Evolutionary conservation across 352 stramenopile genomes (phyloP), one percentile per base, ranked within the genome.

Genomic region (Phytophthora foliorum): DNA sequence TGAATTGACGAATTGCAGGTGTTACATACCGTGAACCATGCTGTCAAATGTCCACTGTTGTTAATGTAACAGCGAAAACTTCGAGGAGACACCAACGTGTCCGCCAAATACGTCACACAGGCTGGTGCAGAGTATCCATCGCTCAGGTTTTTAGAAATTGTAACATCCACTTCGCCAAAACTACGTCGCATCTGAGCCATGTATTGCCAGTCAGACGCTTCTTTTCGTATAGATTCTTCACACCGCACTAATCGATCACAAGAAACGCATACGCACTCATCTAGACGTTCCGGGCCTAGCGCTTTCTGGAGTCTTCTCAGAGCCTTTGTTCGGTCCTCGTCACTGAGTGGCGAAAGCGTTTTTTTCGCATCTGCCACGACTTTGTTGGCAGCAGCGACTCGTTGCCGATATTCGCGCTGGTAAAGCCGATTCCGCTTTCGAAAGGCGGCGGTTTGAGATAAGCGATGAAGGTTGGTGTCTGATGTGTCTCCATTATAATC

Each of bases 161-260:
- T 21, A 2, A 11, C 4, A n/a, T 29, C n/a, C 29, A 44, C 49
- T 21, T 45, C 39, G 6, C 29, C 36, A 4, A 22, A 32, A 11
- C 31, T 44, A 1, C 17, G 49, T 11, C 31, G 17, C 31, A 45
- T 56, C 21, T 44, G 3, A 11, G 17, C 10, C 49, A 56, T 56
- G 29, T 32, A 56, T 29, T 29, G 29, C 49, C 49, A 56, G n/a
- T 56, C 49, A 19, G 2, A 3, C 22, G 39, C 39, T 11, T 45
- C 39, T 9, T 45, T 45, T 11, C 39, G 39, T 2, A 11, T 4
- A 19, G n/a, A 6, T 32, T 56, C 19, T n/a, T 19, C 5, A 19
- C 49, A n/a, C 31, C n/a, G 31, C 4, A 44, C 46, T 9, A 56
- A 19, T 17, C 31, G 29, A 31, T 56, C 49, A 44, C 49, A 56